Conservation (phyloP, 768 basidiomycete genomes). For the Tylopilus intermedius region DNA sequence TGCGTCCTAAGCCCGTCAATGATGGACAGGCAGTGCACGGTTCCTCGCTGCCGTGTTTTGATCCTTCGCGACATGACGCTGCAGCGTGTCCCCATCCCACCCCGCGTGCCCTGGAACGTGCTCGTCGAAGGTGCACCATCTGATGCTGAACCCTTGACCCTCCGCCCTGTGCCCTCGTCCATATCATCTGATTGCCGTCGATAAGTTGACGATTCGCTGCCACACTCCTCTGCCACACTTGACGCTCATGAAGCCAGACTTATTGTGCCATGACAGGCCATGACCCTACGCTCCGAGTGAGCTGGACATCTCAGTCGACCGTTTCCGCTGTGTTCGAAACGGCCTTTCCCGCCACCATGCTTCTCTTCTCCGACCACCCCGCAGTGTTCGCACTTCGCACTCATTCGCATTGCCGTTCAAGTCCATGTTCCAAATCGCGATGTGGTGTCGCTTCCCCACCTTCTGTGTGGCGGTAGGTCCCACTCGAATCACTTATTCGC, state of each 20-base stretch:
- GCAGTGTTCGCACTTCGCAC: background rate
- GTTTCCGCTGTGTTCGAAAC: constrained; percentile 10
- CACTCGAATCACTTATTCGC: background rate
- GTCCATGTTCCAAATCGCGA: background rate
- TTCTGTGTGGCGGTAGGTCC: too few relatives aligned
- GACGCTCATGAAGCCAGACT: background rate
- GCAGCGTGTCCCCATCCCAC: constrained; percentile 9
- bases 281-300: background rate
- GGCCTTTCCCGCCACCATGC: background rate
- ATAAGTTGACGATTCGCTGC: constrained; percentile 18
- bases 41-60: background rate
- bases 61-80: constrained; percentile 4
- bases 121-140: too few relatives aligned
- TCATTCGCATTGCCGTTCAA: background rate
- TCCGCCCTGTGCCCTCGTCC: constrained; percentile 4
- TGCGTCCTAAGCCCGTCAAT: background rate
- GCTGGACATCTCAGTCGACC: constrained; percentile 6
- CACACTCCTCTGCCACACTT: constrained; percentile 22
- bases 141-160: constrained; percentile 15
- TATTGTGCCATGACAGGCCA: background rate
- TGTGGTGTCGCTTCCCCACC: too few relatives aligned
- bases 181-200: background rate
- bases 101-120: constrained; percentile 19
- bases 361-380: constrained; percentile 6
- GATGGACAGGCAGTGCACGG: background rate